These are phyloP conservation scores for Inga leiocalycina DNA, from an alignment of 306 rosid species.

Conservation along the genomic window DNA sequence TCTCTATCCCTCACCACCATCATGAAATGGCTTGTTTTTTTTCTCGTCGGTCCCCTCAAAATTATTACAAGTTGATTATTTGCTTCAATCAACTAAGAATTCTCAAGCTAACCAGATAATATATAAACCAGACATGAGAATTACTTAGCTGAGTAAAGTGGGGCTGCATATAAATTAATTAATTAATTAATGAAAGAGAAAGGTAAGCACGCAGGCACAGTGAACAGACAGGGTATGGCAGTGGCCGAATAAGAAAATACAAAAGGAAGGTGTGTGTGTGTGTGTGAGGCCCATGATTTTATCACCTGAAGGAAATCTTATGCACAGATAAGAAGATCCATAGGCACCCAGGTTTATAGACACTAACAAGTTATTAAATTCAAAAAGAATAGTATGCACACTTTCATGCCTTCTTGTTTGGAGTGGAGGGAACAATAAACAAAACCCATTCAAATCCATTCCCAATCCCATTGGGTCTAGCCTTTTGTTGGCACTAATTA, in stretches of 20 bases:
- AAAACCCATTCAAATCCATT: constrained; percentile 53
- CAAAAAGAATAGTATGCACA: constrained; percentile 22
- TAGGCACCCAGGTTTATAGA: constrained; percentile 13
- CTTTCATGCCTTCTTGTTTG: constrained; percentile 75
- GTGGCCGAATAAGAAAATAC: constrained; percentile 19
- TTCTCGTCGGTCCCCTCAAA: neutral
- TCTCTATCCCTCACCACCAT: constrained; percentile 11
- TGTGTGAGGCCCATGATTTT: constrained; percentile 61
- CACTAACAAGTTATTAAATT: constrained; percentile 39
- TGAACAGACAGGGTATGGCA: constrained; percentile 39
- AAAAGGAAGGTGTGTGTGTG: constrained; percentile 1
- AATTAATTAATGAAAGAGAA: constrained; percentile 10
- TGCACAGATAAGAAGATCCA: constrained; percentile 72
- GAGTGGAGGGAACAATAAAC: constrained; percentile 90
- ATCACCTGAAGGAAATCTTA: constrained; percentile 75
- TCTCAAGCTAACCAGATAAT: constrained; percentile 4
- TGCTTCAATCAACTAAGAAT: neutral
- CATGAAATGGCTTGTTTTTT: constrained; percentile 8
- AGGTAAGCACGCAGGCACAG: constrained; percentile 21
- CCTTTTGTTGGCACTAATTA: constrained; percentile 62
- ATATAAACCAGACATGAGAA: constrained; percentile 28
- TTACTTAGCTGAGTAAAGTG: neutral
- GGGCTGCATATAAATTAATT: neutral
- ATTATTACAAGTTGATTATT: constrained; percentile 8
- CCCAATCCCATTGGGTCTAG: constrained; percentile 64